Percentiles rank a stretch among this genome's conserved stretches.
Evolutionary conservation across 2,329 filamentous ascomycete genomes (phyloP).

Genomic region (Myriosclerotinia duriaeana): DNA sequence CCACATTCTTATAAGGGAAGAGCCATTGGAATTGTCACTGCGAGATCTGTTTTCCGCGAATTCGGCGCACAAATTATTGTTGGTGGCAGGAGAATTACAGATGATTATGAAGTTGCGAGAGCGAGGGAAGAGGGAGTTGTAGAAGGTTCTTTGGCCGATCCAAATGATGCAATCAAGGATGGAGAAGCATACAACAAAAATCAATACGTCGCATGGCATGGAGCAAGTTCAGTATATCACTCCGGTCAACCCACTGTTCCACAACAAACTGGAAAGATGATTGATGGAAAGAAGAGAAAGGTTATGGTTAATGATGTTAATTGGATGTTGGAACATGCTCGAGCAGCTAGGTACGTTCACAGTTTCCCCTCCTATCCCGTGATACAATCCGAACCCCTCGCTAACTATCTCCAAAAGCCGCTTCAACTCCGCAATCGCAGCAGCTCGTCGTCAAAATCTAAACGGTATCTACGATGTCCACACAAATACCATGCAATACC

Average conservation of each 20-base stretch:
- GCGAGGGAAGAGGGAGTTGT: conserved; percentile 73
- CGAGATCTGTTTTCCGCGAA: conserved; percentile 93
- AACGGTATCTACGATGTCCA: conserved; percentile 88
- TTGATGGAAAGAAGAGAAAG: conserved; percentile 77
- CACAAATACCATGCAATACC: conserved; percentile 88
- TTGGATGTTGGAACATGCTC: conserved; percentile 94
- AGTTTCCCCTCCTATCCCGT: not conserved
- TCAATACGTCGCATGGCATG: conserved; percentile 98
- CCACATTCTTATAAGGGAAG: conserved; percentile 98
- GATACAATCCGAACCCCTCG: conserved; percentile 22
- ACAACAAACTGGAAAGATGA: conserved; percentile 67
- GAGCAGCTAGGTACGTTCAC: conserved; percentile 74
- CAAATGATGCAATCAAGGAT: conserved; percentile 75
- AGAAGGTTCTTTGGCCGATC: conserved; percentile 89
- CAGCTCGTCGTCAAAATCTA: conserved; percentile 63
- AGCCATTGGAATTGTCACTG: conserved; percentile 94
- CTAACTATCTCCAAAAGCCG: conserved; percentile 52
- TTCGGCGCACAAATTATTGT: conserved; percentile 95
- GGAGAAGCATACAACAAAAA: conserved; percentile 97
- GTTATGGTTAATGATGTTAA: conserved; percentile 90
- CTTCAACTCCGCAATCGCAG: conserved; percentile 76
- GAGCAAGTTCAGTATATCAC: conserved; percentile 93
- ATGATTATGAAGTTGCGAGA: conserved; percentile 84
- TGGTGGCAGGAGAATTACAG: conserved; percentile 78
- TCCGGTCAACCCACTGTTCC: conserved; percentile 76